A percentile compares a stretch with the other conserved stretches of the same genome.
These are phyloP conservation scores for Gossypium herbaceum DNA, from an alignment of 345 rosid genomes.

Conservation along the genomic window DNA sequence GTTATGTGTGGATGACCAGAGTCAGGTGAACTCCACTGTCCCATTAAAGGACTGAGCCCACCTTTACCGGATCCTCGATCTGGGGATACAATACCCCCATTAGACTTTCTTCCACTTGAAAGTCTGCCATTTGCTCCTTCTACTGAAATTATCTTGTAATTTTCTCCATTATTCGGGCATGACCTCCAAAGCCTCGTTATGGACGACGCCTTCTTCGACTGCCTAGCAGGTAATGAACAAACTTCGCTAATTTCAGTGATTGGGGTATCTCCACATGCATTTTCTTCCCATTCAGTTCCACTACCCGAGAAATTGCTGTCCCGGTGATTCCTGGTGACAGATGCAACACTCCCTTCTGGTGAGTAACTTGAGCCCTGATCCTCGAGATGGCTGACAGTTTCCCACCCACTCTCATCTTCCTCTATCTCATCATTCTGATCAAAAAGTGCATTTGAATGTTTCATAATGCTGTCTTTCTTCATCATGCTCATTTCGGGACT, in stretches of 20 bases:
- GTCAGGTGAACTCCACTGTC: conserved; percentile 87
- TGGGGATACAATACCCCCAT: conserved; percentile 48
- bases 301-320: conserved; percentile 50
- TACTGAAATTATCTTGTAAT: conserved; percentile 59
- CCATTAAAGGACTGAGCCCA: conserved; percentile 50
- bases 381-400: conserved; percentile 83
- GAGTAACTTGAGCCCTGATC: conserved; percentile 80
- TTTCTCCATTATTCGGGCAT: conserved; percentile 50
- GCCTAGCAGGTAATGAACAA: conserved; percentile 47
- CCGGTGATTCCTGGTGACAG: conserved; percentile 39
- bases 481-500: conserved; percentile 41
- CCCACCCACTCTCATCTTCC: conserved; percentile 98
- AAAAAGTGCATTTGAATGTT: conserved; percentile 28
- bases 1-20: conserved; percentile 57
- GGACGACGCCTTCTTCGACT: conserved; percentile 59
- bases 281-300: conserved; percentile 58
- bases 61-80: conserved; percentile 65
- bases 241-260: conserved; percentile 60
- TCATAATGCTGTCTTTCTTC: conserved; percentile 24
- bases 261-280: conserved; percentile 50
- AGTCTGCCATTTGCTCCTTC: conserved; percentile 64
- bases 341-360: conserved; percentile 53
- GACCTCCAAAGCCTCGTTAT: conserved; percentile 79
- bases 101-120: conserved; percentile 70
- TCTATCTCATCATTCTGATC: conserved; percentile 48